Evolutionary conservation across 1,284 basidiomycete species (phyloP).

Genomic region (Earliella scabrosa): DNA sequence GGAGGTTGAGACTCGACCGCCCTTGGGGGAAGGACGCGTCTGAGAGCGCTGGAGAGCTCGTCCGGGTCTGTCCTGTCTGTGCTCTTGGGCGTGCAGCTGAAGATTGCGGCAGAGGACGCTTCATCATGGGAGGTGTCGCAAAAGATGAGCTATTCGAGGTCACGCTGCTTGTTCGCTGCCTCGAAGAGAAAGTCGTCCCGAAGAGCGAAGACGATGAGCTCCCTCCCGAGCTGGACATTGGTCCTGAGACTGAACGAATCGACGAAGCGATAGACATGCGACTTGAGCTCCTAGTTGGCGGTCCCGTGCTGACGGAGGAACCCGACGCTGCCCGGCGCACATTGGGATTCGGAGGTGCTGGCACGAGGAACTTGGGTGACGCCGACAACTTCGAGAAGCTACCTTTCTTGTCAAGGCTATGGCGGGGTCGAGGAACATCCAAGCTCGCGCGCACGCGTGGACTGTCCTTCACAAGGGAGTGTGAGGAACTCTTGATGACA

Average conservation of each 20-base stretch:
- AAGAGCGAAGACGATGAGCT: slow-evolving; percentile 45
- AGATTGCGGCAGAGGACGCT: slow-evolving; percentile 32
- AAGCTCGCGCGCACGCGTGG: slow-evolving; percentile 17
- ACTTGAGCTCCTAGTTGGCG: slow-evolving; percentile 48
- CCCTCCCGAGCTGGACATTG: slow-evolving; percentile 31
- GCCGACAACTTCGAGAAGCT: slow-evolving; percentile 59
- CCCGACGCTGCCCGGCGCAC: slow-evolving; percentile 55
- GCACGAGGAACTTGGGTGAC: slow-evolving; percentile 49
- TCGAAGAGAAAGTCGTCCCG: slow-evolving; percentile 76
- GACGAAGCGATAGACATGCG: slow-evolving; percentile 51
- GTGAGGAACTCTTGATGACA: slow-evolving; percentile 30
- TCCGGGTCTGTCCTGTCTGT: slow-evolving; percentile 44
- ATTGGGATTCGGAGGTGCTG: slow-evolving; percentile 41
- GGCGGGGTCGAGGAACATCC: slow-evolving; percentile 26
- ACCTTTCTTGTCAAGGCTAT: slow-evolving; percentile 26
- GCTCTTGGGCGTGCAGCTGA: slow-evolving; percentile 44
- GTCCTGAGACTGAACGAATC: slow-evolving; percentile 59
- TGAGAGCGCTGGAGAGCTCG: slow-evolving; percentile 62
- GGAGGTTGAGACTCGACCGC: slow-evolving; percentile 29
- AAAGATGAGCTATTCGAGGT: slow-evolving; percentile 41
- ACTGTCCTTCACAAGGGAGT: slow-evolving; percentile 37
- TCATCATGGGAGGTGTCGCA: slow-evolving; percentile 34
- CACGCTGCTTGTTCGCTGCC: slow-evolving; percentile 74
- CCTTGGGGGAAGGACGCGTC: slow-evolving; percentile 42
- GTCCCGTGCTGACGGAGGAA: slow-evolving; percentile 35